These are phyloP conservation scores for Fusarium abutilonis DNA, from an alignment of 2,329 filamentous ascomycete genomes.

Conservation along the genomic window DNA sequence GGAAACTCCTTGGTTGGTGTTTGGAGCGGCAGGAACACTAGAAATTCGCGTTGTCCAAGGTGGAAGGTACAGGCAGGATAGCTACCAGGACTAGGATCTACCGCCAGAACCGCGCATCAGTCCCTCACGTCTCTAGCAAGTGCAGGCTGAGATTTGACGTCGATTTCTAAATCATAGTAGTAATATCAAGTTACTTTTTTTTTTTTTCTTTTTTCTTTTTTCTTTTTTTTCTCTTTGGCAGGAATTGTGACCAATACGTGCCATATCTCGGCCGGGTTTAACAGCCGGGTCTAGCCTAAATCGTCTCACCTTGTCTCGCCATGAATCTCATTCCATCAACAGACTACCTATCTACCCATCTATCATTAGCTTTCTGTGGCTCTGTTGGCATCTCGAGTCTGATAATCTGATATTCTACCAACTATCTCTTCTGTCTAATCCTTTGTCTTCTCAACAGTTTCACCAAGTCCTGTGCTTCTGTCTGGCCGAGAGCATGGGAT, in stretches of 20 bases:
- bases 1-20: slow-evolving; percentile 20
- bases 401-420: background rate
- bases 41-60: background rate
- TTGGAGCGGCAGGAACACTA: slow-evolving; percentile 18
- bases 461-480: background rate
- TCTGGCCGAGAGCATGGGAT: background rate
- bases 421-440: background rate
- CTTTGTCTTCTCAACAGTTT: slow-evolving; percentile 2
- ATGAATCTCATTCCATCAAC: slow-evolving; percentile 22
- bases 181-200: slow-evolving; percentile 14
- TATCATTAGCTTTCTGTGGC: background rate
- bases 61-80: slow-evolving; percentile 8
- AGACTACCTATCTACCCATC: background rate
- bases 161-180: background rate
- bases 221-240: background rate
- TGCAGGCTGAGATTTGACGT: slow-evolving; percentile 13
- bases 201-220: background rate
- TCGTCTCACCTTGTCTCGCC: slow-evolving; percentile 42
- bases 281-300: slow-evolving; percentile 41
- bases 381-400: slow-evolving; percentile 1
- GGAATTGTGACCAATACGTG: slow-evolving; percentile 10
- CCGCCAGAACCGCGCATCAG: slow-evolving; percentile 41
- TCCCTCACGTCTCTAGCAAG: background rate
- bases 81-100: slow-evolving; percentile 16
- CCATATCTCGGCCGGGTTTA: slow-evolving; percentile 27